Percentiles rank a stretch among this genome's conserved stretches.
phyloP scores from a whole-genome alignment of 768 basidiomycete genomes.

The Termitomyces sp. region DNA sequence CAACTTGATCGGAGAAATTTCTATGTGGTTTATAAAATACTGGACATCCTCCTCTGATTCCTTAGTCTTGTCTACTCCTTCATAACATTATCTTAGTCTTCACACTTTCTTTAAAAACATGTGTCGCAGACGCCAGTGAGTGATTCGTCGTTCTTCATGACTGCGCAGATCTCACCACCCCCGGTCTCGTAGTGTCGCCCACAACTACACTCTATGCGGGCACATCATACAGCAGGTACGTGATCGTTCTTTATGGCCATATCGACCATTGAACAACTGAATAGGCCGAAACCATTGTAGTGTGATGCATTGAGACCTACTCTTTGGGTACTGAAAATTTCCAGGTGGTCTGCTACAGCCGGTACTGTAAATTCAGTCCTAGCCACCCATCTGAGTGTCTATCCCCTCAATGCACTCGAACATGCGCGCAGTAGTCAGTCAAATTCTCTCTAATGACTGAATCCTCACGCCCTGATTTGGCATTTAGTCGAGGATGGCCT shows the following conservation, averaged over 20 bases:
- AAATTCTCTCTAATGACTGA: not conserved
- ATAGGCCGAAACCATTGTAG: not conserved
- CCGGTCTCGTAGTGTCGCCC: not conserved
- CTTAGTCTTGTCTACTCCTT: not conserved
- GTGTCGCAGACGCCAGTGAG: constrained; percentile 2
- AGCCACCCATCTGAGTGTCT: constrained; percentile 43
- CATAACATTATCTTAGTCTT: not conserved
- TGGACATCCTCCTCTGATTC: not conserved
- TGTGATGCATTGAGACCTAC: too few relatives aligned
- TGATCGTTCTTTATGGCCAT: not conserved
- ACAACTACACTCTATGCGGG: not conserved
- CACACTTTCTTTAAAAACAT: not conserved
- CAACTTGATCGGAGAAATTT: not conserved
- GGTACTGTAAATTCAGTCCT: constrained; percentile 50
- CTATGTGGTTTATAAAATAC: not conserved
- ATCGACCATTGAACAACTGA: not conserved
- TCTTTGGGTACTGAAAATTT: not conserved
- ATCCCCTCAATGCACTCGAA: constrained; percentile 37
- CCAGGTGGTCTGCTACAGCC: constrained; percentile 12
- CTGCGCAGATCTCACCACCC: not conserved
- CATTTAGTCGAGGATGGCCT: constrained; percentile 39
- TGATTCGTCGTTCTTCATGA: not conserved
- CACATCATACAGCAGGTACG: not conserved
- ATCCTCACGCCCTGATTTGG: not conserved
- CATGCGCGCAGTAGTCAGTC: constrained; percentile 44